A percentile compares a stretch with the other conserved stretches of the same genome.
These are phyloP conservation scores for Plasmopara viticola DNA, from an alignment of 352 stramenopile genomes.

Conservation along the genomic window DNA sequence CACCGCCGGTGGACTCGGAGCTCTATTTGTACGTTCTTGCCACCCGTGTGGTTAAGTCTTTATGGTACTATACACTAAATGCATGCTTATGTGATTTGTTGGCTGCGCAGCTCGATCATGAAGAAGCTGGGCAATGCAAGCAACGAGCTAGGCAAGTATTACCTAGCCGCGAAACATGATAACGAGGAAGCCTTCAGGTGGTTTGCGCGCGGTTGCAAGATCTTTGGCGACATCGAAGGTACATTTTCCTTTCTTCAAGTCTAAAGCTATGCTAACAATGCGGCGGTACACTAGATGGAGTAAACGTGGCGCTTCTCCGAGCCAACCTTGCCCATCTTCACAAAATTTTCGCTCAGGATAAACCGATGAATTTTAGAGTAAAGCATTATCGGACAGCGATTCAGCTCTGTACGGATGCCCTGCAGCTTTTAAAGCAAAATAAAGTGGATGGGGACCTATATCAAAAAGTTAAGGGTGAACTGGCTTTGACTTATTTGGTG, in stretches of 20 bases:
- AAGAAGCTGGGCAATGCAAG: conserved; percentile 84
- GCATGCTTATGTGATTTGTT: conserved; percentile 7
- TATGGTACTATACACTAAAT: background rate
- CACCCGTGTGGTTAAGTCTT: background rate
- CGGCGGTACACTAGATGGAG: conserved; percentile 33
- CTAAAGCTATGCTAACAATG: background rate
- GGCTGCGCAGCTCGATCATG: conserved; percentile 57
- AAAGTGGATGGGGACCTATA: conserved; percentile 55
- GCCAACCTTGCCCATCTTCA: conserved; percentile 80
- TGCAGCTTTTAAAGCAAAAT: conserved; percentile 61
- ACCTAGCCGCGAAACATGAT: conserved; percentile 32
- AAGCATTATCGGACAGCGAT: conserved; percentile 56
- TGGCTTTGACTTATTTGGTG: conserved; percentile 75
- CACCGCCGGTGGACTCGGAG: conserved; percentile 59
- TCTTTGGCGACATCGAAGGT: conserved; percentile 83
- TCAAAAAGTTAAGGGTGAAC: conserved; percentile 70
- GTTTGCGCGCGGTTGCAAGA: conserved; percentile 73
- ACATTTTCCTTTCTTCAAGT: background rate
- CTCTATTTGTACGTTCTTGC: conserved; percentile 71
- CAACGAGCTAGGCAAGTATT: conserved; percentile 80
- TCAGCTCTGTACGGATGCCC: conserved; percentile 54
- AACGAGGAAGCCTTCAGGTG: conserved; percentile 58
- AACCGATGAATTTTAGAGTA: conserved; percentile 28
- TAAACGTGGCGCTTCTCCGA: conserved; percentile 75
- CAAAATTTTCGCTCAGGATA: conserved; percentile 74